A percentile compares a stretch with the other conserved stretches of the same genome.
Evolutionary conservation across 768 basidiomycete genomes (phyloP).

Genomic region (Mycena venus): DNA sequence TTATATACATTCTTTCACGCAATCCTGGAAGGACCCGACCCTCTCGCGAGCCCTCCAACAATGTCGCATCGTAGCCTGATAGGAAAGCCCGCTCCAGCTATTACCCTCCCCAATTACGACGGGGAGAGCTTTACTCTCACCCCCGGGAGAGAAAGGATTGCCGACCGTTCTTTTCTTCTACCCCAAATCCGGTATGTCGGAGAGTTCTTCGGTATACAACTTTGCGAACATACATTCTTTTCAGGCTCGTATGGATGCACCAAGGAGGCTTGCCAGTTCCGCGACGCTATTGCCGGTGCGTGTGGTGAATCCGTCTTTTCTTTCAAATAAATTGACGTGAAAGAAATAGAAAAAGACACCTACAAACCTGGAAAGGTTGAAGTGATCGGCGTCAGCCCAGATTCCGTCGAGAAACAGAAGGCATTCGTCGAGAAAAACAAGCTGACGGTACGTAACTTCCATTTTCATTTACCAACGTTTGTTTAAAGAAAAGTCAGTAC

Average conservation of each 20-base stretch:
- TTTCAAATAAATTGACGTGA: not conserved
- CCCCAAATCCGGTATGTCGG: constrained; percentile 68
- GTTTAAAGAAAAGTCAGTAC: constrained; percentile 60
- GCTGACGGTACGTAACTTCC: constrained; percentile 62
- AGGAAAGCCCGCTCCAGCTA: constrained; percentile 73
- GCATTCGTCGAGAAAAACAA: constrained; percentile 79
- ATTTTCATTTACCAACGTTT: not conserved
- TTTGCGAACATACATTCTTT: not conserved
- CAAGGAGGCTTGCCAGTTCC: constrained; percentile 84
- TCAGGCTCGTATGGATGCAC: constrained; percentile 84
- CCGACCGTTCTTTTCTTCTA: constrained; percentile 87
- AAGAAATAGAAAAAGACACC: constrained; percentile 65
- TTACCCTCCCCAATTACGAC: constrained; percentile 75
- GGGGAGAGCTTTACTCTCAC: constrained; percentile 72
- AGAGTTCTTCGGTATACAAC: not conserved
- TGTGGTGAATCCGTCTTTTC: not conserved
- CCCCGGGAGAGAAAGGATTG: constrained; percentile 66
- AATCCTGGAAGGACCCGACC: not conserved
- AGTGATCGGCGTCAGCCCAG: constrained; percentile 82
- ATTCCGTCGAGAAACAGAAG: constrained; percentile 81
- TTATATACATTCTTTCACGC: not conserved
- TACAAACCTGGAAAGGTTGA: constrained; percentile 75
- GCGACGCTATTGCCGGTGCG: constrained; percentile 80
- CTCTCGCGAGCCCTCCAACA: not conserved
- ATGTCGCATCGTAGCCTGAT: constrained; percentile 68